Conservation (phyloP, 2,329 filamentous ascomycete species). For the Botryotinia narcissicola region DNA sequence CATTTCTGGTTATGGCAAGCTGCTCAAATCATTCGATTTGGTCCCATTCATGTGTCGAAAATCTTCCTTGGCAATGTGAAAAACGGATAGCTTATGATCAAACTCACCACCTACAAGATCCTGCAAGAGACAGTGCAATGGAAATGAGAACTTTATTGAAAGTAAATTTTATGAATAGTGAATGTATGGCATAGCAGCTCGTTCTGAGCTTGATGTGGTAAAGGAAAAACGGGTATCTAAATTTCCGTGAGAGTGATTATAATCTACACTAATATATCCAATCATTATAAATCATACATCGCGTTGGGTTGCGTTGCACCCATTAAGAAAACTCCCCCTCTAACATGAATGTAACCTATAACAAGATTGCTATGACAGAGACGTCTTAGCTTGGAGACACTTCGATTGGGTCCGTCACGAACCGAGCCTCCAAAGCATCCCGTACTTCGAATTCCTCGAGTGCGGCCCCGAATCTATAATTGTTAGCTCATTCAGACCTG, state of each 20-base stretch:
- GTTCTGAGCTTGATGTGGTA: background rate
- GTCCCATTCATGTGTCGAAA: background rate
- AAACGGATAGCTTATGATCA: background rate
- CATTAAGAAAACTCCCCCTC: background rate
- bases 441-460: slow-evolving; percentile 63
- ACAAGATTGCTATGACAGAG: background rate
- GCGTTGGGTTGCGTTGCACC: background rate
- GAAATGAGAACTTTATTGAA: background rate
- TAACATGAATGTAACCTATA: no score
- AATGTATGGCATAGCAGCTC: background rate
- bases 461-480: slow-evolving; percentile 62
- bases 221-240: background rate
- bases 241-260: background rate
- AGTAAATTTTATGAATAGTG: background rate
- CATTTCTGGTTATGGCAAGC: background rate
- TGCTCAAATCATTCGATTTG: background rate
- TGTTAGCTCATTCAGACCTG: slow-evolving; percentile 26
- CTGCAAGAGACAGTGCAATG: background rate
- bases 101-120: background rate
- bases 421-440: slow-evolving; percentile 36
- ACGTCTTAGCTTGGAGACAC: background rate
- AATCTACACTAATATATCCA: background rate
- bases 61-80: background rate
- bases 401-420: background rate
- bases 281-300: background rate